These are phyloP conservation scores for Penicillium angulare DNA, from an alignment of 495 filamentous ascomycete genomes.

Conservation along the genomic window DNA sequence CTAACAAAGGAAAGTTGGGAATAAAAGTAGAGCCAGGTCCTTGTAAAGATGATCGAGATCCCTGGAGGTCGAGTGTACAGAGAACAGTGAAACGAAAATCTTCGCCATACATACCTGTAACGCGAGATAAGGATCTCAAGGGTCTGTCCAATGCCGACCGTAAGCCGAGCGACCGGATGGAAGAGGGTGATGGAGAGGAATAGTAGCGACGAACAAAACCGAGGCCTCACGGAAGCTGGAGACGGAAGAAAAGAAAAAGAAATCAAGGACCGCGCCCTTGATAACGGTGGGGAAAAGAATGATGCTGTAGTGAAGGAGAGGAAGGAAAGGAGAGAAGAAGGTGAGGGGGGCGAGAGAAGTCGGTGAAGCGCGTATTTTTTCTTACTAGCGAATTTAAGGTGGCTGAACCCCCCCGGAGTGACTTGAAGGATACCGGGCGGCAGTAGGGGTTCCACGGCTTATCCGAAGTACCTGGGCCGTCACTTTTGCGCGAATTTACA, in stretches of 20 bases:
- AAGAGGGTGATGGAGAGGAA: neutral
- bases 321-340: slow-evolving; percentile 15
- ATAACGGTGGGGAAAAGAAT: slow-evolving; percentile 11
- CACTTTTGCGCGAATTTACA: slow-evolving; percentile 9
- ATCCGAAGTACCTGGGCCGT: slow-evolving; percentile 7
- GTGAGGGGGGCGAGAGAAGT: slow-evolving; percentile 25
- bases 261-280: slow-evolving; percentile 43
- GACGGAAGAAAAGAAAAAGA: slow-evolving; percentile 8
- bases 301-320: slow-evolving; percentile 26
- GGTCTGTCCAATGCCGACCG: slow-evolving; percentile 20
- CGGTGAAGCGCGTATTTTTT: slow-evolving; percentile 29
- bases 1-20: neutral
- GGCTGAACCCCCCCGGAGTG: slow-evolving; percentile 15
- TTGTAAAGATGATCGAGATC: no score
- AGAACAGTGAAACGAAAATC: no score
- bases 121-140: slow-evolving; percentile 4
- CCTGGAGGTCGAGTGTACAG: no score
- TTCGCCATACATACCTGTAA: slow-evolving; percentile 11
- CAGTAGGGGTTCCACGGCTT: neutral
- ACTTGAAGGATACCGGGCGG: slow-evolving; percentile 16
- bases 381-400: slow-evolving; percentile 23
- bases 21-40: neutral
- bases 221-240: neutral
- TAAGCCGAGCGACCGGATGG: slow-evolving; percentile 12
- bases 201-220: neutral